phyloP scores from a whole-genome alignment of 2,329 filamentous ascomycete species.

The Cladosporium velox region DNA sequence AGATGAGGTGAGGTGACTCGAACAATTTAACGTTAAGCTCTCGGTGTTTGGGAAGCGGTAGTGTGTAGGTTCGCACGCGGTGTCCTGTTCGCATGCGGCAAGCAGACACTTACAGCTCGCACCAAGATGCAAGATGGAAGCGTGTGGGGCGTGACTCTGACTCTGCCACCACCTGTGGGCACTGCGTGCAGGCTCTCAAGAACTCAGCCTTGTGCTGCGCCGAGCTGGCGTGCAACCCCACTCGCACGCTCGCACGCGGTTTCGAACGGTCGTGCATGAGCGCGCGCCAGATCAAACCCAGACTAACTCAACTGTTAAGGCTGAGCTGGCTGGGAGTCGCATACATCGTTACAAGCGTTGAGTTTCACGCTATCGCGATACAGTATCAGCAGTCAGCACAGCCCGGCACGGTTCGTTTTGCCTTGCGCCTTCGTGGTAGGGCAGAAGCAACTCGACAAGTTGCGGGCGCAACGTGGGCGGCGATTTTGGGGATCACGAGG shows the following conservation, averaged over 20 bases:
- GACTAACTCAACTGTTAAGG: background rate
- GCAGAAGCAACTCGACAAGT: background rate
- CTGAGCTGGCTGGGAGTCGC: background rate
- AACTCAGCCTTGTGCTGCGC: background rate
- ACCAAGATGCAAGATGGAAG: background rate
- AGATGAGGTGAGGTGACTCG: slow-evolving; percentile 6
- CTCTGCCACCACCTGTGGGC: background rate
- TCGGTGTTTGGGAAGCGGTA: background rate
- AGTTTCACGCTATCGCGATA: slow-evolving; percentile 2
- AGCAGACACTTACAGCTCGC: background rate
- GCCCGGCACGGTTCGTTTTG: background rate
- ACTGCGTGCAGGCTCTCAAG: background rate
- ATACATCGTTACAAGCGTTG: background rate
- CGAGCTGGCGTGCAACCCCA: background rate
- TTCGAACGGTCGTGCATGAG: slow-evolving; percentile 5
- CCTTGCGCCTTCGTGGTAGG: background rate
- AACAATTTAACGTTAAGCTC: background rate
- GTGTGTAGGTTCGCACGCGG: slow-evolving; percentile 7
- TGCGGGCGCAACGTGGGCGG: background rate
- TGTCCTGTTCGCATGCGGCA: background rate
- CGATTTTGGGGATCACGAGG: background rate
- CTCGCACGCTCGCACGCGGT: background rate
- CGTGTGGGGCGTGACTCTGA: background rate
- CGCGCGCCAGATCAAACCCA: background rate
- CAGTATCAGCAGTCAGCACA: background rate